Conservation (phyloP, 805 yeast species). For the Komagataella mondaviorum region DNA sequence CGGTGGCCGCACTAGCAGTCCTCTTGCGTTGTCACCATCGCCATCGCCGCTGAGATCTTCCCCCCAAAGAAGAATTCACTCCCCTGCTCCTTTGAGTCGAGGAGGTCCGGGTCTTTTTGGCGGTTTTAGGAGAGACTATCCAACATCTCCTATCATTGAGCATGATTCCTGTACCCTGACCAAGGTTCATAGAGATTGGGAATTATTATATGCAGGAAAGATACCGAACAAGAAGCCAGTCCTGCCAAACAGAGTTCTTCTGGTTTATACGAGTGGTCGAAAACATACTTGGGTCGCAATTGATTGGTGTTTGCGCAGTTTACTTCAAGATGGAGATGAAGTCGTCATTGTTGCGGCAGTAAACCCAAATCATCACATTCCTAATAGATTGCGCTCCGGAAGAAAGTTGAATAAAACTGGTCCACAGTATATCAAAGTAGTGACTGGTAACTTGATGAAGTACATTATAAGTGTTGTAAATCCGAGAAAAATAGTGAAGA, state of each 20-base stretch:
- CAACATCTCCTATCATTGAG: conserved; percentile 22
- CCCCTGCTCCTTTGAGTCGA: background rate
- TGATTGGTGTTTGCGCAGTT: conserved; percentile 48
- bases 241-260: conserved; percentile 37
- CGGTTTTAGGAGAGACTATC: conserved; percentile 11
- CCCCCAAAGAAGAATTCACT: background rate
- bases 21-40: background rate
- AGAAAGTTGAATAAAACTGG: conserved; percentile 19
- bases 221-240: conserved; percentile 21
- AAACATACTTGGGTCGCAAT: conserved; percentile 74
- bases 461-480: conserved; percentile 33
- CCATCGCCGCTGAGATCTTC: background rate
- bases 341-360: conserved; percentile 49
- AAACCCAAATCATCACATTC: conserved; percentile 9
- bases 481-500: conserved; percentile 30
- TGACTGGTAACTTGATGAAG: conserved; percentile 36
- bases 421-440: conserved; percentile 31
- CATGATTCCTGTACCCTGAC: conserved; percentile 29
- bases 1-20: background rate
- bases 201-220: conserved; percentile 27
- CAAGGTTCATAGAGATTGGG: conserved; percentile 32
- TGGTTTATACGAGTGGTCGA: conserved; percentile 59
- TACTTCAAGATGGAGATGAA: conserved; percentile 54
- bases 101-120: background rate
- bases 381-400: background rate